A percentile compares a stretch with the other conserved stretches of the same genome.
These are phyloP conservation scores for Exophiala alcalophila DNA, from an alignment of 2,329 filamentous ascomycete species.

Conservation along the genomic window DNA sequence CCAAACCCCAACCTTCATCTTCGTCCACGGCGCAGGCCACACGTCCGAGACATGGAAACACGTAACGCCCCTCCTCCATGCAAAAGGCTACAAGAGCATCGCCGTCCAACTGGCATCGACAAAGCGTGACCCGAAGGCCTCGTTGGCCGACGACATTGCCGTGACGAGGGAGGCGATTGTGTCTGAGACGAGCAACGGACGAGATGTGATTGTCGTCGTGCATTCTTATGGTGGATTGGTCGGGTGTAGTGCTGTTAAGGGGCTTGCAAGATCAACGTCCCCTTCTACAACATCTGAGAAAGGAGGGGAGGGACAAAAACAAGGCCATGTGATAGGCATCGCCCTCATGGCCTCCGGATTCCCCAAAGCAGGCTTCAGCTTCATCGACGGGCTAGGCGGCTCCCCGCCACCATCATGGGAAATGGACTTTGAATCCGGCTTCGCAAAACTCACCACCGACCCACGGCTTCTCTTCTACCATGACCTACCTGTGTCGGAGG, in stretches of 20 bases:
- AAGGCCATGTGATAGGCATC: conserved; percentile 46
- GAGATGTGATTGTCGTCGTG: conserved; percentile 47
- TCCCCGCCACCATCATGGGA: conserved; percentile 45
- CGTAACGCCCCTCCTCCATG: conserved; percentile 36
- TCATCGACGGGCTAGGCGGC: conserved; percentile 44
- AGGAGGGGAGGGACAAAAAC: conserved; percentile 8
- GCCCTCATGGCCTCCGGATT: conserved; percentile 49
- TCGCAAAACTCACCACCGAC: conserved; percentile 40
- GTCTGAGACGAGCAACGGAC: conserved; percentile 38
- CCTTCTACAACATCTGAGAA: neutral
- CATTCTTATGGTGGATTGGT: conserved; percentile 53
- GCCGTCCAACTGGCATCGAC: conserved; percentile 43
- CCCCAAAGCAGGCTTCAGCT: conserved; percentile 37
- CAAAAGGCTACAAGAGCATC: conserved; percentile 37
- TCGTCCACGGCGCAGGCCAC: conserved; percentile 53
- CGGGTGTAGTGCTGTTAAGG: conserved; percentile 47
- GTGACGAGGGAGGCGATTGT: conserved; percentile 39
- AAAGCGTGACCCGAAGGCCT: conserved; percentile 35
- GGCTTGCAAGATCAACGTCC: conserved; percentile 33
- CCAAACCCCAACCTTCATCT: conserved; percentile 44
- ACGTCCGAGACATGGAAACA: conserved; percentile 39
- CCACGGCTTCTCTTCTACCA: conserved; percentile 50
- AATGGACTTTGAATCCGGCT: conserved; percentile 42
- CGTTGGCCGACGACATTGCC: conserved; percentile 45
- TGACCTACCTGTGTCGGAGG: conserved; percentile 48